These are phyloP conservation scores for Stagonosporopsis rhizophila DNA, from an alignment of 2,329 filamentous ascomycete species.

Conservation along the genomic window DNA sequence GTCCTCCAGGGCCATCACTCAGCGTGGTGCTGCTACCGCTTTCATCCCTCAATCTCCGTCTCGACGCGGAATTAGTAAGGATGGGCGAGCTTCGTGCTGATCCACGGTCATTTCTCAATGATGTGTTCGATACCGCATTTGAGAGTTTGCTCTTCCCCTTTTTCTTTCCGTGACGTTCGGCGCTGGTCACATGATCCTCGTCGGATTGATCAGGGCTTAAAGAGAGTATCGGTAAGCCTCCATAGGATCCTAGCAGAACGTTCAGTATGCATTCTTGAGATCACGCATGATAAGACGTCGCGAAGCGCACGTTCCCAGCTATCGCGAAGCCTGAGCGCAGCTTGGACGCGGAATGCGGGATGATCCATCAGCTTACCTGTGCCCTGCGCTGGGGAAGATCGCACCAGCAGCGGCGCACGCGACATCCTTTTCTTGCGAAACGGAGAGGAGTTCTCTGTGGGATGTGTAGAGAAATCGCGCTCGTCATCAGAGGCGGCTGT, in stretches of 20 bases:
- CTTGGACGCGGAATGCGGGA: constrained; percentile 16
- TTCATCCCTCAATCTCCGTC: constrained; percentile 37
- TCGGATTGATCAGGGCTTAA: constrained; percentile 48
- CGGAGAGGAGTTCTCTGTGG: constrained; percentile 24
- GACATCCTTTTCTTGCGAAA: constrained; percentile 51
- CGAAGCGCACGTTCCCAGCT: constrained; percentile 11
- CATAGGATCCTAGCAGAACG: constrained; percentile 61
- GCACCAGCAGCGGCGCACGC: constrained; percentile 63
- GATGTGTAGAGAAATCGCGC: constrained; percentile 21
- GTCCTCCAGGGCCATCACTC: constrained; percentile 33
- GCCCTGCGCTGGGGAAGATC: constrained; percentile 66
- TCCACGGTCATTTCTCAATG: constrained; percentile 24
- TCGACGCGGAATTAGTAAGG: constrained; percentile 28
- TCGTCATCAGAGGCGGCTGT: constrained; percentile 42
- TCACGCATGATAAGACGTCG: not conserved
- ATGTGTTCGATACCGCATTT: constrained; percentile 25
- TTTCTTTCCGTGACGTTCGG: constrained; percentile 32
- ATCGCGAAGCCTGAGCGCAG: constrained; percentile 8
- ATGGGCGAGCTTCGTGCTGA: constrained; percentile 30
- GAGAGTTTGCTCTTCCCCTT: constrained; percentile 47
- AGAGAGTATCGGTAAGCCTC: constrained; percentile 60
- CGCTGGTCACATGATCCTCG: constrained; percentile 40
- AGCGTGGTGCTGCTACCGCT: constrained; percentile 34
- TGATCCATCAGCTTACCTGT: constrained; percentile 48
- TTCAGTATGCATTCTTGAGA: constrained; percentile 4